These are phyloP conservation scores for Furcasterigmium sp. DNA, from an alignment of 2,329 filamentous ascomycete species.

Conservation along the genomic window DNA sequence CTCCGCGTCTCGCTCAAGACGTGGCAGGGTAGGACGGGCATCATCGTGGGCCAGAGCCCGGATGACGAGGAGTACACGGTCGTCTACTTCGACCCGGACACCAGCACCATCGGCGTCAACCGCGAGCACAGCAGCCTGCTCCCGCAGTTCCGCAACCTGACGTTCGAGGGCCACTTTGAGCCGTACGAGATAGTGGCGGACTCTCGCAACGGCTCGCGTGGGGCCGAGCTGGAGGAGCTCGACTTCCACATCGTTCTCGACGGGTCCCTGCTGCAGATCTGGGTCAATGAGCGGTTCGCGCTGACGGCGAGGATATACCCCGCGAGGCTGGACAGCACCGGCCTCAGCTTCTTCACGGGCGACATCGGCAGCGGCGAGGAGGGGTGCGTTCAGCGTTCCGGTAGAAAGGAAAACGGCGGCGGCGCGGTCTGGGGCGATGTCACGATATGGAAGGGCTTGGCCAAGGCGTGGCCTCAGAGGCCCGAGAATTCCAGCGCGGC, in stretches of 20 bases:
- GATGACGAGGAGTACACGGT: conserved; percentile 9
- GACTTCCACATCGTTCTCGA: conserved; percentile 10
- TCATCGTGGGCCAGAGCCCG: conserved; percentile 11
- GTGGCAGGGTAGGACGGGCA: conserved; percentile 6
- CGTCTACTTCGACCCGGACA: conserved; percentile 8
- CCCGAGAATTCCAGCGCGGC: conserved; percentile 8
- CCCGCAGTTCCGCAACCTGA: conserved; percentile 11
- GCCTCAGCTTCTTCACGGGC: conserved; percentile 9
- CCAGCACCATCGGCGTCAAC: conserved; percentile 7
- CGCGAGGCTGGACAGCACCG: conserved; percentile 12
- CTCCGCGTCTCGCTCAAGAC: conserved; percentile 9
- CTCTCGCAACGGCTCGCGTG: not conserved
- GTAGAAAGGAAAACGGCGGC: not conserved
- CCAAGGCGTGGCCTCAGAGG: conserved; percentile 11
- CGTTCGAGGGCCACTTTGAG: conserved; percentile 10
- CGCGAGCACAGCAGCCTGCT: conserved; percentile 11
- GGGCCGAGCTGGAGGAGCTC: conserved; percentile 4
- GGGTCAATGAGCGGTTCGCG: conserved; percentile 12
- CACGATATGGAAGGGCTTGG: conserved; percentile 9
- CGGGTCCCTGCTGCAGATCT: conserved; percentile 12
- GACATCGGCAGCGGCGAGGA: not conserved
- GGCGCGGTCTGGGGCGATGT: conserved; percentile 8
- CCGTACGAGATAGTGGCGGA: conserved; percentile 6
- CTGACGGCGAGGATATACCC: conserved; percentile 12
- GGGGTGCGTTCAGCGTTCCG: not conserved